Evolutionary conservation across 1,284 basidiomycete genomes (phyloP), one percentile per base, ranked within the genome.

Genomic region (Volvariella surrecta): DNA sequence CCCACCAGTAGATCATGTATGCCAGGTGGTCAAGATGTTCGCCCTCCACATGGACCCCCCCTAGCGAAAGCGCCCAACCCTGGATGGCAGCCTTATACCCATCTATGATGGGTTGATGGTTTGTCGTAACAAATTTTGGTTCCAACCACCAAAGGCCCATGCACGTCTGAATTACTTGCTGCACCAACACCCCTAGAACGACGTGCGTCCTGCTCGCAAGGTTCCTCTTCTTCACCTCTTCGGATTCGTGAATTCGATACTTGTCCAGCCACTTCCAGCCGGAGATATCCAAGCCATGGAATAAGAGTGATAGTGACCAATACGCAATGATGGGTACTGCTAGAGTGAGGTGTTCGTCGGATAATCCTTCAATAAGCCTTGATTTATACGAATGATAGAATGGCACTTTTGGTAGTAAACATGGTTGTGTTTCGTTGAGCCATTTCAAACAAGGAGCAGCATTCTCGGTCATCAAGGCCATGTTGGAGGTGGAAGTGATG

Each of bases 1-100:
- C 82, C 92, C 94, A 99, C 96, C 96, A 99, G 62, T 99, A 99
- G 15, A 82, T 53, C 59, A 75, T 80, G 58, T 85, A 76, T 16
- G 84, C 74, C 11, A 80, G 46, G 7, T 67, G 60, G 15, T 18
- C 8, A 10, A 37, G 34, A 16, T 35, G 34, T 16, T 35, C 34
- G 15, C 18, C 7, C 42, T 37, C 44, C 44, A 45, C 8, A n/a
- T 34, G 30, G 32, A 31, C 62, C 54, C 24, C 24, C 24, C 24
- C 24, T 6, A 28, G 11, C 24, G 6, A 28, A 28, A 6, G 24
- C 11, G 11, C 24, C 24, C 24, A 28, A 11, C 24, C 24, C 24
- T 28, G 24, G 11, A 28, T 28, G 24, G 11, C 24, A 28, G 24
- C 11, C 24, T 28, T 28, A 28, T 28, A 28, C 24, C 24, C 24